phyloP scores from a whole-genome alignment of 768 basidiomycete species.

The Auriculariales sp. region DNA sequence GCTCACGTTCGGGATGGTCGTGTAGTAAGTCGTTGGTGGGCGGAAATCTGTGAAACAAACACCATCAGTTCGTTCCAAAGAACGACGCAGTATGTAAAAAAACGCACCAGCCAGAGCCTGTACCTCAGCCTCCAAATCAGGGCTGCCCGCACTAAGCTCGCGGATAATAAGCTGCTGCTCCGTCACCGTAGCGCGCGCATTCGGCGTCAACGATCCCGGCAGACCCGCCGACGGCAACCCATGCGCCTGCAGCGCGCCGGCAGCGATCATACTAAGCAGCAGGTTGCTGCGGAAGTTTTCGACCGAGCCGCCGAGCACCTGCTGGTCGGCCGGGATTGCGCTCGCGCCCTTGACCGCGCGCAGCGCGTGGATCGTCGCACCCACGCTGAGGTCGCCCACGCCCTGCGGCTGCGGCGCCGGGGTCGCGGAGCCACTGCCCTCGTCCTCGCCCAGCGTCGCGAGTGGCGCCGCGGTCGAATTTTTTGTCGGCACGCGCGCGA shows the following conservation, averaged over 20 bases:
- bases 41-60: conserved; percentile 54
- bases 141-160: conserved; percentile 65
- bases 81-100: neutral
- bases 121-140: conserved; percentile 74
- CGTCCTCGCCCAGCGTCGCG: neutral
- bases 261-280: conserved; percentile 74
- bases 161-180: conserved; percentile 97
- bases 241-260: conserved; percentile 48
- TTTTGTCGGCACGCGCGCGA: conserved; percentile 92
- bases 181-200: conserved; percentile 42
- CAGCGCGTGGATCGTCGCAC: conserved; percentile 77
- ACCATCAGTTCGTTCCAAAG: too few species aligned
- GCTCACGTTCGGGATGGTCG: conserved; percentile 80
- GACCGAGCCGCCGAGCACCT: conserved; percentile 78
- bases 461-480: conserved; percentile 48
- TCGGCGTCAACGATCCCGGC: conserved; percentile 30
- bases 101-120: conserved; percentile 70
- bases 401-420: conserved; percentile 60
- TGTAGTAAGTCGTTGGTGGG: conserved; percentile 90
- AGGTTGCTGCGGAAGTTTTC: conserved; percentile 94
- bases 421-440: conserved; percentile 15
- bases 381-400: conserved; percentile 72
- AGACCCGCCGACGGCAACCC: conserved; percentile 33
- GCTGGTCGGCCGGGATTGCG: conserved; percentile 84
- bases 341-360: conserved; percentile 84